Conservation (phyloP, 1,284 basidiomycete species). For the Moesziomyces sp. region DNA sequence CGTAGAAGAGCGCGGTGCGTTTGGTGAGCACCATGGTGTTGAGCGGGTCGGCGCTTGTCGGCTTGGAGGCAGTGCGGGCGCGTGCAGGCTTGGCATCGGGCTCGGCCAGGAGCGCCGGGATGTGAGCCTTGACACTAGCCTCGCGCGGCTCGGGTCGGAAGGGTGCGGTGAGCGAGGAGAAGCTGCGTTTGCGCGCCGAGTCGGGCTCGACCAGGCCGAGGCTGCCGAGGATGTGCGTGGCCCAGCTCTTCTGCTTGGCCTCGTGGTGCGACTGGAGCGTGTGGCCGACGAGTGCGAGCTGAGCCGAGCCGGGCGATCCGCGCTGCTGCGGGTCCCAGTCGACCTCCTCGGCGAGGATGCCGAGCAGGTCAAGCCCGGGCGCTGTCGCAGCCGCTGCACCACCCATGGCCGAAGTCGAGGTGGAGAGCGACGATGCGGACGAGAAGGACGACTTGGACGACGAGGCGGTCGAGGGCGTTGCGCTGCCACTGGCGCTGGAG, state of each 20-base stretch:
- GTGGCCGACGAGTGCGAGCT: conserved; percentile 24
- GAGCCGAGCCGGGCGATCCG: conserved; percentile 8
- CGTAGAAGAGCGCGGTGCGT: conserved; percentile 57
- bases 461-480: conserved; percentile 12
- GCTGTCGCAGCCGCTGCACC: conserved; percentile 13
- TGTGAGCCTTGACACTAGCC: not conserved
- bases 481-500: not conserved
- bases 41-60: conserved; percentile 15
- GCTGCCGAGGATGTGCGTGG: conserved; percentile 27
- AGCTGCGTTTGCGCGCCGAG: conserved; percentile 14
- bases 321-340: conserved; percentile 44
- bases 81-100: not conserved
- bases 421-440: conserved; percentile 31
- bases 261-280: conserved; percentile 21
- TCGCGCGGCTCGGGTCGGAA: not conserved
- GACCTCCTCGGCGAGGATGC: conserved; percentile 32
- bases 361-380: conserved; percentile 34
- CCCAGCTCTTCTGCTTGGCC: conserved; percentile 39
- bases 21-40: conserved; percentile 55
- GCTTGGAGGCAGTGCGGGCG: not conserved
- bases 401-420: conserved; percentile 9
- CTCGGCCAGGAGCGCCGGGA: not conserved
- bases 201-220: conserved; percentile 24
- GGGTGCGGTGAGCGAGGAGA: conserved; percentile 5
- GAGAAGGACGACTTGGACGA: conserved; percentile 38